phyloP scores from a whole-genome alignment of 257 asterid genomes.

The Eustoma russellianum region DNA sequence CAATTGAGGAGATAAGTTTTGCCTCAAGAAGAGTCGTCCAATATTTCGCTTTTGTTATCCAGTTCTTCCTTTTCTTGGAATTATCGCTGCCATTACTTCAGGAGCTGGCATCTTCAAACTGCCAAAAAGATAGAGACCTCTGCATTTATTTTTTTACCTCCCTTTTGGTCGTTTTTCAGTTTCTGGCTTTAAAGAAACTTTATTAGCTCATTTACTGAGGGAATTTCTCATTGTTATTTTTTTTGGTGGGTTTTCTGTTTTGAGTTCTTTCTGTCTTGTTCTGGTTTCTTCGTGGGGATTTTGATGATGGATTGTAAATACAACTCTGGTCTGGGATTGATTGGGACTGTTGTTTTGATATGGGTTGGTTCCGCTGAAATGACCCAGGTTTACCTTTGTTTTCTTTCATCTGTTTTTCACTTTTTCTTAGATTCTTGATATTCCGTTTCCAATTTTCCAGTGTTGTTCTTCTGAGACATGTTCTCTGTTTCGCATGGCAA shows the following conservation, averaged over 20 bases:
- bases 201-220: neutral
- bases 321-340: slow-evolving; percentile 56
- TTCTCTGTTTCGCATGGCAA: too few species aligned
- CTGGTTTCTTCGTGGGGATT: slow-evolving; percentile 5
- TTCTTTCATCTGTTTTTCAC: too few species aligned
- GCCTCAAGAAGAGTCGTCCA: too few species aligned
- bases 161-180: neutral
- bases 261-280: neutral
- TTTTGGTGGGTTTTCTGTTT: slow-evolving; percentile 1
- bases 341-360: slow-evolving; percentile 67
- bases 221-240: neutral
- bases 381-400: slow-evolving; percentile 49
- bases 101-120: neutral
- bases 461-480: too few species aligned
- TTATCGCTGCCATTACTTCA: too few species aligned
- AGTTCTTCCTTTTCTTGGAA: too few species aligned
- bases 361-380: slow-evolving; percentile 88
- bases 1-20: too few species aligned
- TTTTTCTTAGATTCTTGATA: too few species aligned
- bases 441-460: too few species aligned
- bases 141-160: neutral
- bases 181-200: neutral
- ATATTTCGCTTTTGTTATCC: too few species aligned
- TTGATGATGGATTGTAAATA: slow-evolving; percentile 62
- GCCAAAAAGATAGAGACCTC: neutral